These are phyloP conservation scores for Ogataea trehalophila DNA, from an alignment of 805 yeast species.

Conservation along the genomic window DNA sequence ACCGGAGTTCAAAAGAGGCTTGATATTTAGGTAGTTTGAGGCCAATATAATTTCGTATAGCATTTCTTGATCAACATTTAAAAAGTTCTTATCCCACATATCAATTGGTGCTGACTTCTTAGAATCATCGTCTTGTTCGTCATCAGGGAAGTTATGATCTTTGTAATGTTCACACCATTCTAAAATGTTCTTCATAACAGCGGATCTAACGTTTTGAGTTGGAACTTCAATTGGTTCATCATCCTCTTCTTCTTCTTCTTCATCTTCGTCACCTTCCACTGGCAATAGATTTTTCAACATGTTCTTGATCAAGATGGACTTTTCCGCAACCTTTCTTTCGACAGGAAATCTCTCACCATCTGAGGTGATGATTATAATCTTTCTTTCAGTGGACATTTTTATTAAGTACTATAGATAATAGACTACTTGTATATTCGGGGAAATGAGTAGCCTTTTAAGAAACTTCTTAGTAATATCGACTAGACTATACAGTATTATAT, in stretches of 20 bases:
- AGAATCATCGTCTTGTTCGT: slow-evolving; percentile 77
- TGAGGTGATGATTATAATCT: slow-evolving; percentile 53
- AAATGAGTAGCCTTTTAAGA: too few species aligned
- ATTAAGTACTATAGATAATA: not conserved
- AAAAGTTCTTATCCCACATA: slow-evolving; percentile 92
- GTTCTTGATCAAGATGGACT: slow-evolving; percentile 79
- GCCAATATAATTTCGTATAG: slow-evolving; percentile 75
- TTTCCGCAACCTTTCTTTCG: slow-evolving; percentile 77
- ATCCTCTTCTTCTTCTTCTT: slow-evolving; percentile 45
- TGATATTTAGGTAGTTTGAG: slow-evolving; percentile 74
- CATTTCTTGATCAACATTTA: slow-evolving; percentile 92
- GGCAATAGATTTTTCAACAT: slow-evolving; percentile 66
- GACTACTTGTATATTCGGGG: too few species aligned
- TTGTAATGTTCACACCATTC: slow-evolving; percentile 97
- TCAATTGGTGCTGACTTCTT: slow-evolving; percentile 88
- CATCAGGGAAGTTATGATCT: slow-evolving; percentile 69
- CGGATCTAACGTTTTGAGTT: slow-evolving; percentile 82
- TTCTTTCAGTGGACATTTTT: slow-evolving; percentile 21
- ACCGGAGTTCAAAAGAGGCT: slow-evolving; percentile 71
- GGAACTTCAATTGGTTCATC: slow-evolving; percentile 78
- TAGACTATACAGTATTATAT: too few species aligned
- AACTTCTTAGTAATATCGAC: too few species aligned
- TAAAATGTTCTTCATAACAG: slow-evolving; percentile 82
- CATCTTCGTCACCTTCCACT: slow-evolving; percentile 32
- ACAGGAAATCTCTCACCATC: slow-evolving; percentile 79